These are phyloP conservation scores for Phyllosticta capitalensis DNA, from an alignment of 2,329 filamentous ascomycete species.

Conservation along the genomic window DNA sequence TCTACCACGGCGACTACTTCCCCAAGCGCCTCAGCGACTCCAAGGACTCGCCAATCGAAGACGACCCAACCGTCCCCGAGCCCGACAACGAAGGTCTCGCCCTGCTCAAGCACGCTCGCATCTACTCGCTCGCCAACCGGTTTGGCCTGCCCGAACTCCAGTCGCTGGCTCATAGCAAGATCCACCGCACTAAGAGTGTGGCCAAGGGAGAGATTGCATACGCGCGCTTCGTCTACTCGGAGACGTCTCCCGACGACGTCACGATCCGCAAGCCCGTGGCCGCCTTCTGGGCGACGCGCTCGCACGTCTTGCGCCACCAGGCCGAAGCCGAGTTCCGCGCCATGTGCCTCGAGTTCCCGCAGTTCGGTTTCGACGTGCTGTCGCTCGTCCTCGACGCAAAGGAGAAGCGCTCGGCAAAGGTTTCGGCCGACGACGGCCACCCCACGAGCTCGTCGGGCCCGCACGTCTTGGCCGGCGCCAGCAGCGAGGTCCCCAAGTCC, in stretches of 20 bases:
- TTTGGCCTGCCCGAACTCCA: slow-evolving; percentile 58
- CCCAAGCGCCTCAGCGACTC: slow-evolving; percentile 51
- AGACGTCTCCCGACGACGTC: slow-evolving; percentile 59
- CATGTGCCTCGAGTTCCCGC: slow-evolving; percentile 80
- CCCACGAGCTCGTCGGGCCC: not conserved
- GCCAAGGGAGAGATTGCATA: slow-evolving; percentile 87
- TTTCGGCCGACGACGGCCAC: not conserved
- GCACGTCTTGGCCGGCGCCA: not conserved
- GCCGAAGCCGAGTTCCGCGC: slow-evolving; percentile 76
- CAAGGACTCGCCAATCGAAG: slow-evolving; percentile 58
- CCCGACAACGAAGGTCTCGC: slow-evolving; percentile 73
- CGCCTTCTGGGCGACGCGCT: slow-evolving; percentile 80
- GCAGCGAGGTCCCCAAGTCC: not conserved
- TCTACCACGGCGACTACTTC: slow-evolving; percentile 84
- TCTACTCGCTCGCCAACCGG: slow-evolving; percentile 82
- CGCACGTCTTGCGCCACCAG: slow-evolving; percentile 73
- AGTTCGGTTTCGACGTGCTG: slow-evolving; percentile 88
- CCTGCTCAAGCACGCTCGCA: slow-evolving; percentile 76
- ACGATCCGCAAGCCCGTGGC: slow-evolving; percentile 74
- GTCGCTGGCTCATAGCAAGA: slow-evolving; percentile 74
- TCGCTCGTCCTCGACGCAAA: slow-evolving; percentile 48
- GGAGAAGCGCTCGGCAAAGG: slow-evolving; percentile 31
- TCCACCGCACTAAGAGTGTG: slow-evolving; percentile 81
- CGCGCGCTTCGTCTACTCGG: slow-evolving; percentile 79
- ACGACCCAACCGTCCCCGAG: slow-evolving; percentile 53